Evolutionary conservation across 73 alveolate genomes (phyloP).

Genomic region (Symbiodinium natans): DNA sequence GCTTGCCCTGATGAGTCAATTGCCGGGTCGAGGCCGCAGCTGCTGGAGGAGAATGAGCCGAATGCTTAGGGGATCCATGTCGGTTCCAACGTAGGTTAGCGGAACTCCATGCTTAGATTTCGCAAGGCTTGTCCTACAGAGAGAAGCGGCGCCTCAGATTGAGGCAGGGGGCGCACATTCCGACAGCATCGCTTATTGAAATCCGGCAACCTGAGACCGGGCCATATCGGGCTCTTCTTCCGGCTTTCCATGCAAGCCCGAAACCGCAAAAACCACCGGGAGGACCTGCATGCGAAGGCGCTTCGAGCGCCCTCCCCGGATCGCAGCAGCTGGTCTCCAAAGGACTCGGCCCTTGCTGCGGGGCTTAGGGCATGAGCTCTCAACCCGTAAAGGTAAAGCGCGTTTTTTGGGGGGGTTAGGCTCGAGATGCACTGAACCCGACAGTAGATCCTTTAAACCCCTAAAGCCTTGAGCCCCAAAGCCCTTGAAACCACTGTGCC

Average conservation of each 20-base stretch:
- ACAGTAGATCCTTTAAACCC: too few species aligned
- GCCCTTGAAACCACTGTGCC: too few species aligned
- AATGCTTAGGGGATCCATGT: not conserved
- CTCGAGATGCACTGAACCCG: too few species aligned
- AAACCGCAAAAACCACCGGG: not conserved
- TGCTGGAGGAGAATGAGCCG: slow-evolving; percentile 71
- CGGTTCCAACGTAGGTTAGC: not conserved
- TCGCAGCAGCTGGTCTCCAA: slow-evolving; percentile 63
- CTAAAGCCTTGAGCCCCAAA: too few species aligned
- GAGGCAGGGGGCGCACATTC: too few species aligned
- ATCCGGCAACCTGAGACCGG: too few species aligned
- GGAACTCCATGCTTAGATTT: not conserved
- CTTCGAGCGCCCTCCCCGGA: slow-evolving; percentile 72
- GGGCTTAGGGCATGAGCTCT: too few species aligned
- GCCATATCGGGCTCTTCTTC: not conserved
- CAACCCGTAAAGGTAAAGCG: too few species aligned
- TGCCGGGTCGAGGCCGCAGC: slow-evolving; percentile 24
- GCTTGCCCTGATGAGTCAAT: not conserved
- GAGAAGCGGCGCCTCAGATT: slow-evolving; percentile 82
- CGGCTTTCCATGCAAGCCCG: not conserved
- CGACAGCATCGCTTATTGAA: too few species aligned
- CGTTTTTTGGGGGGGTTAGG: too few species aligned
- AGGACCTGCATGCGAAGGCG: slow-evolving; percentile 31
- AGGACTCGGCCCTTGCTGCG: too few species aligned
- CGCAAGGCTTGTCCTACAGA: slow-evolving; percentile 55